Conservation (phyloP, 768 basidiomycete genomes). For the Leccinum sublutescens region DNA sequence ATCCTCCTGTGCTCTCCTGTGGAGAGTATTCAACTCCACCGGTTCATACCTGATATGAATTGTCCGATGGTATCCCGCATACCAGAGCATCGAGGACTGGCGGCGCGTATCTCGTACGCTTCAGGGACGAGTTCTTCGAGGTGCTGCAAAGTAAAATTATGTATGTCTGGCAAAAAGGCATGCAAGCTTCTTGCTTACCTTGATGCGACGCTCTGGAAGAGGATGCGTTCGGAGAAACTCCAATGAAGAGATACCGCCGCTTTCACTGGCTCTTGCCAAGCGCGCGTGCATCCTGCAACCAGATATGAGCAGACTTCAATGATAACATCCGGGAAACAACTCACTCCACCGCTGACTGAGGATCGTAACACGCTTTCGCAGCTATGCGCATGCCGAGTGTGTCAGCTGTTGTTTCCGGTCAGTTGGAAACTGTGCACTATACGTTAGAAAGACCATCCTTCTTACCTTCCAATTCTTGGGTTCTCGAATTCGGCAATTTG, state of each 20-base stretch:
- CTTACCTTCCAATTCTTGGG: constrained; percentile 76
- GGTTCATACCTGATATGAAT: constrained; percentile 17
- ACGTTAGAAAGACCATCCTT: not conserved
- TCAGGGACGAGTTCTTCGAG: constrained; percentile 56
- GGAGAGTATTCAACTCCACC: constrained; percentile 10
- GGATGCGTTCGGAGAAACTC: constrained; percentile 87
- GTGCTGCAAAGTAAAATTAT: constrained; percentile 33
- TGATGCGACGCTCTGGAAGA: constrained; percentile 63
- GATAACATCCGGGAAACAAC: not conserved
- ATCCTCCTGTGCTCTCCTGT: not conserved
- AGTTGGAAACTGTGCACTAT: not conserved
- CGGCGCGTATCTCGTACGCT: constrained; percentile 51
- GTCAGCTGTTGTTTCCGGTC: constrained; percentile 56
- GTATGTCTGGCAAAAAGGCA: not conserved
- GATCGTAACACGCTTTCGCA: constrained; percentile 85
- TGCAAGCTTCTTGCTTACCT: constrained; percentile 43
- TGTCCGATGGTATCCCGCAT: constrained; percentile 34
- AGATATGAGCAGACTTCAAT: not conserved
- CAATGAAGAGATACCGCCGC: constrained; percentile 28
- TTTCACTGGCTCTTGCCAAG: constrained; percentile 56
- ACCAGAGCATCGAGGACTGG: constrained; percentile 54
- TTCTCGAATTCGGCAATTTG: constrained; percentile 81
- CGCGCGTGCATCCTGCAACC: constrained; percentile 64
- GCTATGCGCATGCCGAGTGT: constrained; percentile 79
- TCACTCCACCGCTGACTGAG: constrained; percentile 70